Evolutionary conservation across 331 rosid genomes (phyloP).

Genomic region (Erythrophleum ivorense): DNA sequence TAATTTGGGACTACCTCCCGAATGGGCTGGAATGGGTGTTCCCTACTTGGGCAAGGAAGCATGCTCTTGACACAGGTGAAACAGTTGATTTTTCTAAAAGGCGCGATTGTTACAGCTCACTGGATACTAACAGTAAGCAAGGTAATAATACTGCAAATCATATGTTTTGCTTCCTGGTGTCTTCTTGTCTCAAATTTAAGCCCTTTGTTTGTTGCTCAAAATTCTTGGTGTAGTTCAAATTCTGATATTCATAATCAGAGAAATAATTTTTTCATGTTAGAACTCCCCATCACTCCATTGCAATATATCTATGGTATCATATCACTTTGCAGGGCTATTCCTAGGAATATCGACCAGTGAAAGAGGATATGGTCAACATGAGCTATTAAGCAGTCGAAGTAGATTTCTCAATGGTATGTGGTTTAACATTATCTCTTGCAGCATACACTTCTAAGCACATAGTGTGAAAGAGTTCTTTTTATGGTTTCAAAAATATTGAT

Average conservation of each 20-base stretch:
- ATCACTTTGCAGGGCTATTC: constrained; percentile 69
- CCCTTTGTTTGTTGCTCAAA: constrained; percentile 24
- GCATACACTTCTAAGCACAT: constrained; percentile 21
- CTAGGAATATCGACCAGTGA: constrained; percentile 79
- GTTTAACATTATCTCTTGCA: constrained; percentile 2
- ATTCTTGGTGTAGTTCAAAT: constrained; percentile 13
- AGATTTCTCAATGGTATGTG: constrained; percentile 64
- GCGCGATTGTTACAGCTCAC: constrained; percentile 64
- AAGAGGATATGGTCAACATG: constrained; percentile 77
- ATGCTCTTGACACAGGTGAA: too few relatives aligned
- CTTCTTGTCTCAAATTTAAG: constrained; percentile 23
- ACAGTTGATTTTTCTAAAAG: too few relatives aligned
- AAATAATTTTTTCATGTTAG: not conserved
- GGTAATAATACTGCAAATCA: constrained; percentile 49
- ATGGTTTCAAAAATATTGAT: too few relatives aligned
- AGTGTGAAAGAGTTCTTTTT: constrained; percentile 6
- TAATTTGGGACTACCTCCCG: too few relatives aligned
- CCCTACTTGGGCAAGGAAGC: too few relatives aligned
- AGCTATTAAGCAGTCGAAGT: constrained; percentile 59
- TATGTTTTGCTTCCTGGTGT: constrained; percentile 22
- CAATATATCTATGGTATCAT: not conserved
- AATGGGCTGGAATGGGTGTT: too few relatives aligned
- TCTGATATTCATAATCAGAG: not conserved
- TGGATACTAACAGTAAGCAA: constrained; percentile 82
- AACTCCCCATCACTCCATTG: constrained; percentile 28